Evolutionary conservation across 768 basidiomycete genomes (phyloP), one percentile per base, ranked within the genome.

Genomic region (Rhodotorula sphaerocarpa): DNA sequence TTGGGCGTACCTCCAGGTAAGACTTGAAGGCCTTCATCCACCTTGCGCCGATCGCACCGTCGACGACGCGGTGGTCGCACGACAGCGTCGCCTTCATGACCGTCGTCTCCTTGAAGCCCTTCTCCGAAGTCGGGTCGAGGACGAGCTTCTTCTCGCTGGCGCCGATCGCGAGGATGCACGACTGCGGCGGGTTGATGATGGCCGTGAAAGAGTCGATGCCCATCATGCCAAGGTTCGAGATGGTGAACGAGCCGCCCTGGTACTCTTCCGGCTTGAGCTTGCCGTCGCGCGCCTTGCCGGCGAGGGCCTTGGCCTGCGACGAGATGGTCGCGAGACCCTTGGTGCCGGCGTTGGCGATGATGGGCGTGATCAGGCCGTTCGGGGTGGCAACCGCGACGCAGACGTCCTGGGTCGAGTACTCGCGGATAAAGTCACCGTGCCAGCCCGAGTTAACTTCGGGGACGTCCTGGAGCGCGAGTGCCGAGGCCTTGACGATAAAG

Each of bases 191-290:
- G 81, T 99, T 99, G 82, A 99, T 93, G 79, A 99, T 97, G 50
- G 95, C 95, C 20, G 92, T 96, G 77, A 99, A 99, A 58, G 84
- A 82, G 63, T 75, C 72, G 73, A 96, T 83, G 65, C 87, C 92
- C 74, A 82, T 95, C 95, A 99, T 99, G 77, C 95, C 95, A 59
- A 99, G 81, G 79, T 99, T 99, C 63, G 95, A 99, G 75, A 99
- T 89, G 47, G 95, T 97, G 79, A 99, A 97, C 18, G 92, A 88
- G 52, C 95, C 95, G 57, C 95, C 95, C 84, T 99, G 93, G 79
- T 97, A 99, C 76, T 99, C 93, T 57, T 86, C 80, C 30, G 93
- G 95, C 74, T 86, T 81, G 62, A 99, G 82, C 79, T 96, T 99
- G 66, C 92, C 91, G 70, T 97, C 95, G 53, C 93, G 85, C 34